These are phyloP conservation scores for Salix arbutifolia DNA, from an alignment of 345 rosid species.

Conservation along the genomic window DNA sequence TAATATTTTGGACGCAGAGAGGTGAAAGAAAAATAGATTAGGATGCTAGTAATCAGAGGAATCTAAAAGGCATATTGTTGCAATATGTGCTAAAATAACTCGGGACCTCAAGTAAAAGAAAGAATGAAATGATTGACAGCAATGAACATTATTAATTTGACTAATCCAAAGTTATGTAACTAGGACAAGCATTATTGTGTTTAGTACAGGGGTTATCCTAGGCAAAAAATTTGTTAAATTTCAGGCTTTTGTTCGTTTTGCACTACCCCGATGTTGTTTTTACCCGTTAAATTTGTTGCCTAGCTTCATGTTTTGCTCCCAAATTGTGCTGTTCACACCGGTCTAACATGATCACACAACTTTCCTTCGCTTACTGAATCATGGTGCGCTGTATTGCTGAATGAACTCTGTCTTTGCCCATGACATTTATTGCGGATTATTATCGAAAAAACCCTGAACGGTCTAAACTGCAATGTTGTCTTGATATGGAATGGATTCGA, in stretches of 20 bases:
- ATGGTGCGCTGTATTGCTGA: not conserved
- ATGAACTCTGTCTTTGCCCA: not conserved
- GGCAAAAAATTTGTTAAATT: too few relatives aligned
- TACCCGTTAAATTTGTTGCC: not conserved
- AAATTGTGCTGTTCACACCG: not conserved
- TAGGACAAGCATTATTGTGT: not conserved
- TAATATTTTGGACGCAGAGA: constrained; percentile 36
- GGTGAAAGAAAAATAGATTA: constrained; percentile 41
- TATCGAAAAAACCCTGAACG: not conserved
- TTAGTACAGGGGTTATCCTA: not conserved
- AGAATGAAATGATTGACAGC: constrained; percentile 44
- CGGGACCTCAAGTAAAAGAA: constrained; percentile 38
- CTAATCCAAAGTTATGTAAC: constrained; percentile 31
- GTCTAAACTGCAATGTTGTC: too few relatives aligned
- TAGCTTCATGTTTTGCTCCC: not conserved
- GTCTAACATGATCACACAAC: not conserved
- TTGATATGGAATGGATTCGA: not conserved
- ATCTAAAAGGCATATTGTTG: constrained; percentile 13
- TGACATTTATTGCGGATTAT: not conserved
- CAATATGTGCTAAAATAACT: constrained; percentile 9
- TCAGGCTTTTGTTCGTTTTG: not conserved
- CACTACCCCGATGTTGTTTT: not conserved
- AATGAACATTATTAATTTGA: constrained; percentile 16
- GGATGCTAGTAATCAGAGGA: constrained; percentile 31
- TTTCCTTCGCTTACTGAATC: not conserved